phyloP scores from a whole-genome alignment of 345 rosid species.

The Eucalyptus polybractea region DNA sequence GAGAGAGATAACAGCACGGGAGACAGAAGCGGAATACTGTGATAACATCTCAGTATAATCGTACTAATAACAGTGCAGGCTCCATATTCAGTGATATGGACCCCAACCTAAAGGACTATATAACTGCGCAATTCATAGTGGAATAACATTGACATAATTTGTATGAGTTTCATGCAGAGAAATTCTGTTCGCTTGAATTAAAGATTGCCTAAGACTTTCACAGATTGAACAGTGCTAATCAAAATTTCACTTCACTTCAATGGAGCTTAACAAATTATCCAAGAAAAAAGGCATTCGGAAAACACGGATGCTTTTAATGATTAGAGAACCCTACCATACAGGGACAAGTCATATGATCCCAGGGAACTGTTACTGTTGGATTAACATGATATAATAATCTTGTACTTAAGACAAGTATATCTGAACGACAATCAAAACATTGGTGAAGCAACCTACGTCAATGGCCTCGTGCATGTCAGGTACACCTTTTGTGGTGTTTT shows the following conservation, averaged over 20 bases:
- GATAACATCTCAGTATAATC: neutral
- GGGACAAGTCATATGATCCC: neutral
- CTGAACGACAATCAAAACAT: neutral
- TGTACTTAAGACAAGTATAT: neutral
- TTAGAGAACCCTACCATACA: neutral
- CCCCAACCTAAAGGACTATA: neutral
- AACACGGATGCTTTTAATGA: neutral
- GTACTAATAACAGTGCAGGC: neutral
- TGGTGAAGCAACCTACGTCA: conserved; percentile 31
- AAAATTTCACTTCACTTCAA: neutral
- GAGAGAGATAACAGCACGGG: neutral
- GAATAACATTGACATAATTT: neutral
- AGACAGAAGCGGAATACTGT: neutral
- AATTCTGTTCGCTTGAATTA: neutral
- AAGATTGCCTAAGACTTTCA: neutral
- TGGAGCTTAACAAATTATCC: neutral
- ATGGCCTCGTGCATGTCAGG: conserved; percentile 88
- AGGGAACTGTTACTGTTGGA: neutral
- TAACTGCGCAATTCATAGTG: neutral
- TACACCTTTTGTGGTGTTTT: conserved; percentile 72
- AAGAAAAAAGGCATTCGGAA: neutral
- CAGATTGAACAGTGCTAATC: neutral
- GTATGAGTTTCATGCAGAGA: neutral
- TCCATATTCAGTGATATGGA: neutral
- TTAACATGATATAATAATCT: neutral